Percentiles rank a stretch among this genome's conserved stretches.
These are phyloP conservation scores for Hyaloscypha hepaticicola DNA, from an alignment of 495 filamentous ascomycete genomes.

Conservation along the genomic window DNA sequence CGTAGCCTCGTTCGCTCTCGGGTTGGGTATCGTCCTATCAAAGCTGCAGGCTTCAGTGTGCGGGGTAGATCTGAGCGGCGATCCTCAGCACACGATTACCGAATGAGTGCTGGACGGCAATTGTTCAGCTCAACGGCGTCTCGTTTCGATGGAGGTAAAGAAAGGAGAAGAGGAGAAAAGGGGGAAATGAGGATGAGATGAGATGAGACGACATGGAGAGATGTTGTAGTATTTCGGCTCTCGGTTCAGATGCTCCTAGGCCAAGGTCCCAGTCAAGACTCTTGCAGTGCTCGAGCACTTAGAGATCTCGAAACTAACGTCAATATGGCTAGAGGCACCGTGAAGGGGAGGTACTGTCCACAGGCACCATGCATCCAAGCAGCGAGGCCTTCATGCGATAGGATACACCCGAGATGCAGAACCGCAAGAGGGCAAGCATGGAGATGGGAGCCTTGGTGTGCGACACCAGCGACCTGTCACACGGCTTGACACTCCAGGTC, in stretches of 20 bases:
- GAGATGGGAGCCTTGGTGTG: neutral
- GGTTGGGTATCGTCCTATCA: neutral
- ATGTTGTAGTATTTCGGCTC: neutral
- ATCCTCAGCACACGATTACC: neutral
- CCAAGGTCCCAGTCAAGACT: neutral
- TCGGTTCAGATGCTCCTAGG: conserved; percentile 1
- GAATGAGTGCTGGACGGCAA: neutral
- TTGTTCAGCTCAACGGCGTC: neutral
- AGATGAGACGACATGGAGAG: neutral
- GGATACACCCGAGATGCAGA: conserved; percentile 10
- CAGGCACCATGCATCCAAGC: conserved; percentile 13
- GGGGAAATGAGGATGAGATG: neutral
- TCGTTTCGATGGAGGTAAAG: neutral
- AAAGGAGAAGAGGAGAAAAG: neutral
- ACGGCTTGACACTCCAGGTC: neutral
- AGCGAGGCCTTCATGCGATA: neutral
- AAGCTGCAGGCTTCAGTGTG: neutral
- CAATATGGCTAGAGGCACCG: neutral
- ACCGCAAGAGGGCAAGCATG: neutral
- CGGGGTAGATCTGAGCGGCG: conserved; percentile 5
- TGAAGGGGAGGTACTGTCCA: too few relatives aligned
- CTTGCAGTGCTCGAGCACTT: neutral
- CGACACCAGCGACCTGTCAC: neutral
- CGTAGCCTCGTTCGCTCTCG: conserved; percentile 9
- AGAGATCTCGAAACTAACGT: neutral